These are phyloP conservation scores for Coffea humblotiana DNA, from an alignment of 305 asterid species.

Conservation along the genomic window DNA sequence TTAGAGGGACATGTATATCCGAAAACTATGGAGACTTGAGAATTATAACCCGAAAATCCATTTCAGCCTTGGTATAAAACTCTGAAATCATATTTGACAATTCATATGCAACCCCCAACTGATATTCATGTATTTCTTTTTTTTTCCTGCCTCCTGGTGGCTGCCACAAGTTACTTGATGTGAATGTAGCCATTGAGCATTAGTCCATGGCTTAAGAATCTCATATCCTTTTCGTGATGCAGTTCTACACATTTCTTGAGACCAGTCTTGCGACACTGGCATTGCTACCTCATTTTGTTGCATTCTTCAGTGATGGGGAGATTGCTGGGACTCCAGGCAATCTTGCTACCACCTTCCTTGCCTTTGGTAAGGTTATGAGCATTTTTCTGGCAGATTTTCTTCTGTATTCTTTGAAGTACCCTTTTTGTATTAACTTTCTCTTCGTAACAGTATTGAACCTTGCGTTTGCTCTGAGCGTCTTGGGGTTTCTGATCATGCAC, in stretches of 20 bases:
- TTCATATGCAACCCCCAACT: background rate
- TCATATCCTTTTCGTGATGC: slow-evolving; percentile 34
- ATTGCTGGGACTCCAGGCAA: slow-evolving; percentile 91
- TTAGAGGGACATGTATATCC: background rate
- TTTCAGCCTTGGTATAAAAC: background rate
- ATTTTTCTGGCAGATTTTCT: slow-evolving; percentile 5
- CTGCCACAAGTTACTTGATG: background rate
- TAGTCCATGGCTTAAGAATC: background rate
- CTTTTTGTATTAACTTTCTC: slow-evolving; percentile 17
- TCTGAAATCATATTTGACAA: background rate
- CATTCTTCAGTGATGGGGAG: slow-evolving; percentile 87
- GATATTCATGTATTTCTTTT: background rate
- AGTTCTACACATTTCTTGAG: slow-evolving; percentile 95
- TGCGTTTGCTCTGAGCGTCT: slow-evolving; percentile 91
- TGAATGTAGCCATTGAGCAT: background rate
- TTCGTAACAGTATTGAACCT: slow-evolving; percentile 68
- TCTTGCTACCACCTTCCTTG: slow-evolving; percentile 93
- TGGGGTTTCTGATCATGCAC: slow-evolving; percentile 98
- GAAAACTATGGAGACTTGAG: background rate
- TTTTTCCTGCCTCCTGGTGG: background rate
- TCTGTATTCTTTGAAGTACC: slow-evolving; percentile 3
- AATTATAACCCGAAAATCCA: too few species aligned
- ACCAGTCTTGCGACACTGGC: slow-evolving; percentile 76
- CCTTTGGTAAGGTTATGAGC: slow-evolving; percentile 51
- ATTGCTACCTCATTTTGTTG: slow-evolving; percentile 76